Evolutionary conservation across 75 land plant genomes (phyloP).

Genomic region (Adiantum capillusveneris): DNA sequence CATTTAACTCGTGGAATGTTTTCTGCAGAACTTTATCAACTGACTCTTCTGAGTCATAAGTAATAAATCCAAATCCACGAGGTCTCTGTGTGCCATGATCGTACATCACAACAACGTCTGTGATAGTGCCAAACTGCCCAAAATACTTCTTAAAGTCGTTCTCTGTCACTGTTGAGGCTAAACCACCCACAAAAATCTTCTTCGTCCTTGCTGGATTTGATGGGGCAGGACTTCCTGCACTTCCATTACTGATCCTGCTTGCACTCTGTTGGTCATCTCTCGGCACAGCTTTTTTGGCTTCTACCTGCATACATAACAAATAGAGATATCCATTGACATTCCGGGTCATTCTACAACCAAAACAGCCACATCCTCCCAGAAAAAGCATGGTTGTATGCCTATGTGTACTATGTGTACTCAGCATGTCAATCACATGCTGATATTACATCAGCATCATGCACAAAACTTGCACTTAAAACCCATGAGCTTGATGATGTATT

Average conservation of each 20-base stretch:
- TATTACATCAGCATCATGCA: too few relatives aligned
- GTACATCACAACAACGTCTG: constrained; percentile 99
- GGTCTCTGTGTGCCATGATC: constrained; percentile 98
- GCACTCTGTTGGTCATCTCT: constrained; percentile 78
- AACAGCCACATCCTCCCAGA: too few relatives aligned
- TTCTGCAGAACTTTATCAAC: constrained; percentile 81
- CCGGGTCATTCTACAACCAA: too few relatives aligned
- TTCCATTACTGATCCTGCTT: constrained; percentile 30
- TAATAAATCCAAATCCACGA: constrained; percentile 95
- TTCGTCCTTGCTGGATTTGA: constrained; percentile 74
- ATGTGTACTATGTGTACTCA: too few relatives aligned
- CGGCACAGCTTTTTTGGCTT: constrained; percentile 98
- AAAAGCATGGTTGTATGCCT: too few relatives aligned
- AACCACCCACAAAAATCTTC: constrained; percentile 99
- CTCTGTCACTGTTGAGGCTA: constrained; percentile 91
- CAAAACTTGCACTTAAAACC: too few relatives aligned
- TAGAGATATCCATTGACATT: neutral
- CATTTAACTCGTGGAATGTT: constrained; percentile 95
- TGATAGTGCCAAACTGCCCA: constrained; percentile 91
- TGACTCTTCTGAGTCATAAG: constrained; percentile 93
- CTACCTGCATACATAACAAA: constrained; percentile 46
- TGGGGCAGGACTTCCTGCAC: constrained; percentile 24
- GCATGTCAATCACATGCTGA: too few relatives aligned
- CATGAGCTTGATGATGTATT: too few relatives aligned
- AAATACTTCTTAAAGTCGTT: constrained; percentile 88